Evolutionary conservation across 768 basidiomycete genomes (phyloP), one percentile per base, ranked within the genome.

Genomic region (Macrolepiota dolichaula): DNA sequence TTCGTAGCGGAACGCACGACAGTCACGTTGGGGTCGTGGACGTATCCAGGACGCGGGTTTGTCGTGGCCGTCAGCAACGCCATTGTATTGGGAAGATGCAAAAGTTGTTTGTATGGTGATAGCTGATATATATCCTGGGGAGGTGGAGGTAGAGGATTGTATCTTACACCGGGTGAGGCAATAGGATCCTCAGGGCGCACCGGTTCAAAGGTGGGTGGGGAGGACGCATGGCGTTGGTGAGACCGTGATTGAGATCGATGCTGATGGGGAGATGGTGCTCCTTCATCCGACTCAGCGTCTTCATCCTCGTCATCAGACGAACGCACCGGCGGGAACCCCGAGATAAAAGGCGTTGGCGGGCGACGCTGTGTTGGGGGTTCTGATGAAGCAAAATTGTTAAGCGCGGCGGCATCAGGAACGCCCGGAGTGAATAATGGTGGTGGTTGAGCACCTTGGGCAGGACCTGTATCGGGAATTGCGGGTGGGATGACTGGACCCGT

Each of bases 101-200:
- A 74, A 0, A 89, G 70, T 0, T 74, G 71, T 55, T 81, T 79
- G 69, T 88, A 88, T 0, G 86, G 86, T 0, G 85, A 77, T 27
- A 73, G 71, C 12, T 81, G 77, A 70, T 86, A 88, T 7, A 91
- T 57, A 67, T 90, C 84, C 32, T 73, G 72, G 0, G 90, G 90
- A 0, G 84, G 88, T 2, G 69, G 61, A 0, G 90, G 90, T 9
- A 91, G 82, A 4, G 88, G 88, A 67, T 92, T 88, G 1, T 62
- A 55, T 15, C 74, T 64, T 12, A 70, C 67, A 6, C 64, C 61
- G 1, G 27, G 63, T 7, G 67, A 51, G 69, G 66, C 32, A 62
- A 67, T 56, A 63, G 69, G 47, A 68, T 67, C 36, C 57, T 67
- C 24, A 61, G 65, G 17, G 61, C 51, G 55, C 65, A 70, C 12